Conservation (phyloP, 2,329 filamentous ascomycete genomes). For the Trichoderma sp. region DNA sequence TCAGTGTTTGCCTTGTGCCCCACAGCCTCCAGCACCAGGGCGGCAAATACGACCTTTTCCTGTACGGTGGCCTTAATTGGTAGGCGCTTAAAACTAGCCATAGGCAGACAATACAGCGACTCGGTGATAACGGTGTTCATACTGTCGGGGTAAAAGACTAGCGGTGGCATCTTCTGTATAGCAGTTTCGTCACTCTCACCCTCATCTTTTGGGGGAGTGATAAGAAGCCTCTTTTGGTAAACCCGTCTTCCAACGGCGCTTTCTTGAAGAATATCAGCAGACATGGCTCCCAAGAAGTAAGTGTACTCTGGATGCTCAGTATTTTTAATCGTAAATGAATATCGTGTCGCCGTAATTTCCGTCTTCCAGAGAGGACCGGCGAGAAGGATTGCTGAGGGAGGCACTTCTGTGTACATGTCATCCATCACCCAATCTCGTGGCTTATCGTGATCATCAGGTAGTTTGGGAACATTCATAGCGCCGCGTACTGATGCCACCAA, state of each 20-base stretch:
- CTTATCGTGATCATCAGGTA: constrained; percentile 4
- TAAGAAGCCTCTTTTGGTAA: not conserved
- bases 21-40: constrained; percentile 5
- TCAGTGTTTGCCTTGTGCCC: constrained; percentile 11
- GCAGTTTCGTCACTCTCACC: not conserved
- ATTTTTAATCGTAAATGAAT: not conserved
- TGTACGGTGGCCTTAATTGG: not conserved
- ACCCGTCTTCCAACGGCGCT: not conserved
- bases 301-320: constrained; percentile 10
- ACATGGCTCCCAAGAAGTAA: constrained; percentile 13
- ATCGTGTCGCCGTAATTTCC: not conserved
- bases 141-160: constrained; percentile 14
- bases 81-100: constrained; percentile 13
- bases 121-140: not conserved
- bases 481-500: not conserved
- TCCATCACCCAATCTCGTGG: constrained; percentile 6
- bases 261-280: not conserved
- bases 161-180: not conserved
- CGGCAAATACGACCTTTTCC: constrained; percentile 7
- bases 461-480: not conserved
- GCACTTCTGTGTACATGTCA: constrained; percentile 16
- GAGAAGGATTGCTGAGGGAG: not conserved
- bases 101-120: not conserved
- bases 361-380: constrained; percentile 11
- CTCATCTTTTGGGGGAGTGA: not conserved